Conservation (phyloP, 1,284 basidiomycete species). For the Malassezia caprae region DNA sequence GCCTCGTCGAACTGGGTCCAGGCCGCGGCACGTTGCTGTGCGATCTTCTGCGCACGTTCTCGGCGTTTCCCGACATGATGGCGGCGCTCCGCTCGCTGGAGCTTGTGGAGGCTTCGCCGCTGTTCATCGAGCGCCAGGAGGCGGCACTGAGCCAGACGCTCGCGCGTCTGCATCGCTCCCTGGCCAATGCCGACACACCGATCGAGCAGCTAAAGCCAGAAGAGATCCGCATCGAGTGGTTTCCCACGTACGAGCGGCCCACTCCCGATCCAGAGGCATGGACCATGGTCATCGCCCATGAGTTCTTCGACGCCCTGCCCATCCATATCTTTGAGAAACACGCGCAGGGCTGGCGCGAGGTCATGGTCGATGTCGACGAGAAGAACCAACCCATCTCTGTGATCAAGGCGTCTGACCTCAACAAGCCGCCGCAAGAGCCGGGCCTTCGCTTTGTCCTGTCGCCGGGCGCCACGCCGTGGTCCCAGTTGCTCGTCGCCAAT, state of each 20-base stretch:
- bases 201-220: constrained; percentile 24
- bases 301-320: constrained; percentile 95
- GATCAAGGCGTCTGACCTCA: constrained; percentile 25
- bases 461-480: constrained; percentile 57
- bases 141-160: constrained; percentile 23
- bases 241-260: constrained; percentile 63
- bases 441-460: constrained; percentile 60
- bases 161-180: constrained; percentile 19
- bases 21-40: constrained; percentile 83
- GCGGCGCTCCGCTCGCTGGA: constrained; percentile 29
- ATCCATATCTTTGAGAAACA: constrained; percentile 69
- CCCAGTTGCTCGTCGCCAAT: constrained; percentile 52
- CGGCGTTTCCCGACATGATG: constrained; percentile 30
- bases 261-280: constrained; percentile 53
- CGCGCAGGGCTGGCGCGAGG: constrained; percentile 70
- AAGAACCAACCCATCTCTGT: constrained; percentile 17
- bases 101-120: constrained; percentile 42
- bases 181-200: constrained; percentile 22
- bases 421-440: constrained; percentile 27
- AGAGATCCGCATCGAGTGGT: constrained; percentile 58
- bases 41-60: constrained; percentile 63
- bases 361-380: constrained; percentile 58
- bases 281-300: constrained; percentile 84
- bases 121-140: constrained; percentile 34
- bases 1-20: constrained; percentile 84